Conservation (phyloP, 441 rosid genomes). For the Caryocar brasiliense region DNA sequence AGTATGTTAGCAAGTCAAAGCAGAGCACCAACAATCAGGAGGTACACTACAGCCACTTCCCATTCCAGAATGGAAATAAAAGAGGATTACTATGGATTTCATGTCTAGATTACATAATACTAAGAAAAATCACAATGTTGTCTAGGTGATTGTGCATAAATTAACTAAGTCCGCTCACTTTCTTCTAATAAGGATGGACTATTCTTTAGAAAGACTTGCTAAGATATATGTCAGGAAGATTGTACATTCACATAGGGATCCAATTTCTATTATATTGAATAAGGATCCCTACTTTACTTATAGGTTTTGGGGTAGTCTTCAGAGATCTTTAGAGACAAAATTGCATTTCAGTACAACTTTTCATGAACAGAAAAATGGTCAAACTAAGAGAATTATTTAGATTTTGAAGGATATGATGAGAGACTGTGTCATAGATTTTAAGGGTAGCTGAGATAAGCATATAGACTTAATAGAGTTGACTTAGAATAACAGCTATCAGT, state of each 20-base stretch:
- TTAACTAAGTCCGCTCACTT: background rate
- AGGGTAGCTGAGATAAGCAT: background rate
- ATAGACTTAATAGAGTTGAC: background rate
- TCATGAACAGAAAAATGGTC: background rate
- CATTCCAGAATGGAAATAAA: background rate
- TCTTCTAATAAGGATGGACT: background rate
- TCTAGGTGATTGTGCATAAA: background rate
- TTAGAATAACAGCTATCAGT: background rate
- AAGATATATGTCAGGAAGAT: background rate
- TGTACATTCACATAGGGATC: background rate
- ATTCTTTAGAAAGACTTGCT: background rate
- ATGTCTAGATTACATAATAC: background rate
- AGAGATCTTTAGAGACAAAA: background rate
- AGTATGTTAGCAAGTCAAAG: background rate
- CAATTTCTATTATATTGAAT: background rate
- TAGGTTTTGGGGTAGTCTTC: background rate
- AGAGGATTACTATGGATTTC: background rate
- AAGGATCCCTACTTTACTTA: background rate
- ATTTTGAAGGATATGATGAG: background rate
- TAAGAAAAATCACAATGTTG: background rate
- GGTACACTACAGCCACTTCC: background rate
- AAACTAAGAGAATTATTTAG: background rate
- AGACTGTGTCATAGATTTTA: background rate
- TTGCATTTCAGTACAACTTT: background rate
- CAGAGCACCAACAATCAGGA: background rate